Conservation (phyloP, 768 basidiomycete genomes). For the Suillus alpinus region DNA sequence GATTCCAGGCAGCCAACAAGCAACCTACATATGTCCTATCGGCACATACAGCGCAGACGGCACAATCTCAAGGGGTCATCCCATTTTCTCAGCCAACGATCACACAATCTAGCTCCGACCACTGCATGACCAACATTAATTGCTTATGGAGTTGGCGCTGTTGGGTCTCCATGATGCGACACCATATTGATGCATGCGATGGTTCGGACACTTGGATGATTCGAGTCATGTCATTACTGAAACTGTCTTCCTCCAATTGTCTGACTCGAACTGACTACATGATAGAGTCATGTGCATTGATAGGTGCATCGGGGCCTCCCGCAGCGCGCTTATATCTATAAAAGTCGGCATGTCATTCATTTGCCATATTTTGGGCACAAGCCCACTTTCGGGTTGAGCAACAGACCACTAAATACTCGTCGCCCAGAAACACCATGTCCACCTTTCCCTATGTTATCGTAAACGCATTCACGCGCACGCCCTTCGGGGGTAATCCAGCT, state of each 20-base stretch:
- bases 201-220: too few relatives aligned
- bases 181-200: too few relatives aligned
- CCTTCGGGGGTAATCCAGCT: constrained; percentile 46
- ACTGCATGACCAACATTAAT: too few relatives aligned
- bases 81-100: too few relatives aligned
- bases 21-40: too few relatives aligned
- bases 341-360: neutral
- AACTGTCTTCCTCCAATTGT: neutral
- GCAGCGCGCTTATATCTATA: neutral
- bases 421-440: neutral
- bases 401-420: neutral
- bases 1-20: too few relatives aligned
- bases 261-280: neutral
- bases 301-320: too few relatives aligned
- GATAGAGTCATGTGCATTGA: neutral
- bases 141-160: too few relatives aligned
- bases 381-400: neutral
- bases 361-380: neutral
- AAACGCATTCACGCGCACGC: constrained; percentile 42
- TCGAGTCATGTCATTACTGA: neutral
- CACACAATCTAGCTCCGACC: too few relatives aligned
- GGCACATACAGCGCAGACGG: too few relatives aligned
- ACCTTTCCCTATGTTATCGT: constrained; percentile 31
- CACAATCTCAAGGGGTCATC: too few relatives aligned
- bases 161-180: too few relatives aligned